These are phyloP conservation scores for Colletotrichum acutatum DNA, from an alignment of 2,329 filamentous ascomycete genomes.

Conservation along the genomic window DNA sequence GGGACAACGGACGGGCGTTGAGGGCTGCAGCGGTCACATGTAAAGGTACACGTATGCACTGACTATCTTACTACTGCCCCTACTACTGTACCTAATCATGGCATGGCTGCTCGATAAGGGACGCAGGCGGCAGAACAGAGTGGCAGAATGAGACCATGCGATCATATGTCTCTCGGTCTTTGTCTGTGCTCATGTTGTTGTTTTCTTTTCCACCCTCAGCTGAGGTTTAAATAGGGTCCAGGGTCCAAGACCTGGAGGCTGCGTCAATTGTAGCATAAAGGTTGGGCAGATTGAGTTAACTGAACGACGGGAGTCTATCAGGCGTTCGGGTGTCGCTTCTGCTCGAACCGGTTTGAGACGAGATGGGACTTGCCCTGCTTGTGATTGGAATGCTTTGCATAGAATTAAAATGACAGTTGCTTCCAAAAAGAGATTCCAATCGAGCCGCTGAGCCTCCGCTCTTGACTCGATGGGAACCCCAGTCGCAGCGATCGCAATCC, in stretches of 20 bases:
- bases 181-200: conserved; percentile 18
- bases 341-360: conserved; percentile 28
- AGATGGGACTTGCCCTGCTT: conserved; percentile 16
- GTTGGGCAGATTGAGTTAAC: conserved; percentile 1
- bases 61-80: too few relatives aligned
- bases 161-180: neutral
- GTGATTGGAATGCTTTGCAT: neutral
- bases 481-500: conserved; percentile 31
- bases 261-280: neutral
- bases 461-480: conserved; percentile 21
- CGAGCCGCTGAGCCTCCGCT: neutral
- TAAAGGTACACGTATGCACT: neutral
- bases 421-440: neutral
- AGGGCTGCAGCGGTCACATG: conserved; percentile 14
- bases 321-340: conserved; percentile 5
- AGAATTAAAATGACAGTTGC: neutral
- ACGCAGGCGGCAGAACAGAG: too few relatives aligned
- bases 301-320: neutral
- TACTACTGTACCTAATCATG: neutral
- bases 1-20: neutral
- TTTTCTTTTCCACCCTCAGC: neutral
- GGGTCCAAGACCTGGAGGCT: conserved; percentile 10
- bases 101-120: neutral
- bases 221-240: conserved; percentile 4
- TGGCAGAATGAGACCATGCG: neutral